Conservation (phyloP, 306 rosid genomes). For the Mimosa bimucronata region DNA sequence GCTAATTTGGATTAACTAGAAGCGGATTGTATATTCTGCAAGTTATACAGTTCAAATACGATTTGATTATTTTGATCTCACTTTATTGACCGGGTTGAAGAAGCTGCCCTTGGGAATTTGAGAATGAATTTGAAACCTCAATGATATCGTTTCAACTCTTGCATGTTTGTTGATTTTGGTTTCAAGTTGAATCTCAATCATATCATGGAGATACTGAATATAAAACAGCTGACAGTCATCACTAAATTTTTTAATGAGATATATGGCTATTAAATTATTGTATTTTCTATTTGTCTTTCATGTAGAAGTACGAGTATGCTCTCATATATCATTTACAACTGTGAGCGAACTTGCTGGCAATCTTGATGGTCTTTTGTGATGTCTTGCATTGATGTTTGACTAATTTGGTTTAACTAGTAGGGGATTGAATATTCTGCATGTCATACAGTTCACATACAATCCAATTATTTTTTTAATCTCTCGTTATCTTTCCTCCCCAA, state of each 20-base stretch:
- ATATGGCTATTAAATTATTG: conserved; percentile 9
- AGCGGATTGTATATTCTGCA: conserved; percentile 12
- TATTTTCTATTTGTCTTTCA: not conserved
- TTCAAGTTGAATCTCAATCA: conserved; percentile 1
- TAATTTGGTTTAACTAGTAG: conserved; percentile 7
- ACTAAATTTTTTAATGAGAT: not conserved
- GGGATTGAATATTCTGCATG: conserved; percentile 8
- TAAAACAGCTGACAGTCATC: not conserved
- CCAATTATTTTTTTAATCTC: not conserved
- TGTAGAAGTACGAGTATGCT: not conserved
- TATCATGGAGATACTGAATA: not conserved
- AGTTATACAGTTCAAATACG: not conserved
- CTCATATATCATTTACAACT: not conserved
- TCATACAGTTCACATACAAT: not conserved
- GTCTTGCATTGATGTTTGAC: not conserved
- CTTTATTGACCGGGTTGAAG: not conserved
- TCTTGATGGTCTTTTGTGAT: not conserved
- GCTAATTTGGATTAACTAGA: conserved; percentile 12
- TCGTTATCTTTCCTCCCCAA: not conserved
- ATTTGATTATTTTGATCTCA: not conserved
- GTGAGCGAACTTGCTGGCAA: conserved; percentile 5
- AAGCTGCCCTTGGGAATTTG: not conserved
- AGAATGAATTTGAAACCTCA: not conserved
- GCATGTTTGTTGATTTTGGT: conserved; percentile 1
- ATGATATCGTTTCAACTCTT: not conserved